Conservation (phyloP, 2,329 filamentous ascomycete genomes). For the Paecilomyces variotii region DNA sequence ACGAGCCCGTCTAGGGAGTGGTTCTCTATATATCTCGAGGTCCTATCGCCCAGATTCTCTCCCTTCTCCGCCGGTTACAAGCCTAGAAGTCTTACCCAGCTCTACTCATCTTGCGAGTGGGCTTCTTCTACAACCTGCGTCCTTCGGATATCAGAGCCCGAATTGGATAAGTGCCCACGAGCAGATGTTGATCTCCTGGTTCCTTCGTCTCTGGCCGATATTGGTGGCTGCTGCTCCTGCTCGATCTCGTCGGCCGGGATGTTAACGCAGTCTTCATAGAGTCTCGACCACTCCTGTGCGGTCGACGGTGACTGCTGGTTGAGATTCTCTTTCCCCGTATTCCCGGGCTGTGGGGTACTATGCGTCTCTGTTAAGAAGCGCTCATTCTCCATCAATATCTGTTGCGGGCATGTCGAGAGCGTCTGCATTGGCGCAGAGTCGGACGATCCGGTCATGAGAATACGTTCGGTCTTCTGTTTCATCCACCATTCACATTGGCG, state of each 20-base stretch:
- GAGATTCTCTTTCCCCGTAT: background rate
- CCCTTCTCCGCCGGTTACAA: background rate
- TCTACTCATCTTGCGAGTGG: background rate
- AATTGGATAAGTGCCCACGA: background rate
- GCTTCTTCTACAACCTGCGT: background rate
- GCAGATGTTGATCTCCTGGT: background rate
- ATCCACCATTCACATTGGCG: background rate
- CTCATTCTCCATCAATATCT: background rate
- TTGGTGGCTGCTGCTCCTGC: background rate
- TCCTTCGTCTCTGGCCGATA: background rate
- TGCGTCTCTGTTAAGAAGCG: background rate
- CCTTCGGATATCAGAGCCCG: background rate
- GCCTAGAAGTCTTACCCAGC: background rate
- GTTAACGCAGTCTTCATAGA: background rate
- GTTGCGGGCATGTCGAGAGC: background rate
- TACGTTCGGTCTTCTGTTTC: slow-evolving; percentile 1
- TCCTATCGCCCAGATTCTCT: too few species aligned
- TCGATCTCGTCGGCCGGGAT: background rate
- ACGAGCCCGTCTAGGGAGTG: background rate
- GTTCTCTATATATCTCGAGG: background rate
- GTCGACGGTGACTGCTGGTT: background rate
- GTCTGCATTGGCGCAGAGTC: background rate
- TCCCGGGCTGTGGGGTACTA: background rate
- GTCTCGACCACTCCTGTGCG: background rate
- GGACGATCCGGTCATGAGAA: background rate